These are phyloP conservation scores for Carex littledalei DNA, from an alignment of 176 grass and related monocot species.

Conservation along the genomic window DNA sequence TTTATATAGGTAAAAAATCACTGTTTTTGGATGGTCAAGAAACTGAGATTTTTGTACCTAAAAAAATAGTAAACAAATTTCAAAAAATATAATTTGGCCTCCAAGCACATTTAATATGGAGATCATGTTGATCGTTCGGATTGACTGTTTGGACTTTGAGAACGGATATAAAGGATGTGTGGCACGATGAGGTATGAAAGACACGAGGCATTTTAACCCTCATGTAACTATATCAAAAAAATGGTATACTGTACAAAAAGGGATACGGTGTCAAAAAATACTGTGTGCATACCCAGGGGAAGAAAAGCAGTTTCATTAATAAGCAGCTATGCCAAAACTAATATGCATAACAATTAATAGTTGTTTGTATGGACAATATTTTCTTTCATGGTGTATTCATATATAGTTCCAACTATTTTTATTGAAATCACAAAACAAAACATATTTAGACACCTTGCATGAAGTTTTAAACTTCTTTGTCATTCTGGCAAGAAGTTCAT, in stretches of 20 bases:
- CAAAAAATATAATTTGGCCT: too few species aligned
- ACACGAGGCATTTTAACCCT: too few species aligned
- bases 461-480: slow-evolving; percentile 86
- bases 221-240: neutral
- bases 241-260: neutral
- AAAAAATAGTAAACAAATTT: too few species aligned
- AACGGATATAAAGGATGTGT: too few species aligned
- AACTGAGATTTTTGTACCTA: too few species aligned
- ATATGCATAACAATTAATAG: neutral
- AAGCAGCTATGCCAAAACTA: neutral
- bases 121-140: too few species aligned
- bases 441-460: slow-evolving; percentile 60
- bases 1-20: too few species aligned
- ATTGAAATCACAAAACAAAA: neutral
- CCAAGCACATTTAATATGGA: too few species aligned
- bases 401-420: neutral
- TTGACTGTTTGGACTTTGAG: too few species aligned
- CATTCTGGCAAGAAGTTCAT: slow-evolving; percentile 88
- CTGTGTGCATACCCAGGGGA: neutral
- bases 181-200: too few species aligned
- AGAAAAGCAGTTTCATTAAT: neutral
- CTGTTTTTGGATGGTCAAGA: too few species aligned
- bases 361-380: neutral
- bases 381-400: neutral
- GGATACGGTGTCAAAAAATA: neutral